Conservation (phyloP, 805 yeast species). For the Candida piceae region DNA sequence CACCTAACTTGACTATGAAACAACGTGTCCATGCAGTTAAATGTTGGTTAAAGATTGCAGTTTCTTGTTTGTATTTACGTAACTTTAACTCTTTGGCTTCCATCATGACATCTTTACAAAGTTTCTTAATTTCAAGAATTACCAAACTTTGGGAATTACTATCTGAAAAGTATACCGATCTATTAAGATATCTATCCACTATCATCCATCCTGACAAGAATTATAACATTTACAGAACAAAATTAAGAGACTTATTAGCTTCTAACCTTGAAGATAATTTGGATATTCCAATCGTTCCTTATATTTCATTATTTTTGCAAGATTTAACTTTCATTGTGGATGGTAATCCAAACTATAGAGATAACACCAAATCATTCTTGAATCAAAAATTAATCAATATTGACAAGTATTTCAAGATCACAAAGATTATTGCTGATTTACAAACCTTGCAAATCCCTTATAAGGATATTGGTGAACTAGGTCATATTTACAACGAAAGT, state of each 20-base stretch:
- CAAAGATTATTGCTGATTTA: constrained; percentile 60
- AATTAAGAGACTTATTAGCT: constrained; percentile 50
- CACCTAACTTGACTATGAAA: constrained; percentile 43
- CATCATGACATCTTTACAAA: constrained; percentile 70
- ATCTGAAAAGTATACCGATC: constrained; percentile 53
- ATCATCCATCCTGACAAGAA: constrained; percentile 75
- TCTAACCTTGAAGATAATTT: constrained; percentile 36
- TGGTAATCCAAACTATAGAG: constrained; percentile 69
- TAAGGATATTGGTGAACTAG: constrained; percentile 30
- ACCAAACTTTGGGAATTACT: constrained; percentile 54
- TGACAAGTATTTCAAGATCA: constrained; percentile 66
- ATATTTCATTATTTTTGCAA: constrained; percentile 66
- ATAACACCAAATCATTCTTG: constrained; percentile 44
- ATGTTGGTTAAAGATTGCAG: constrained; percentile 69
- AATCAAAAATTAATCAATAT: constrained; percentile 61
- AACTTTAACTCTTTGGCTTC: constrained; percentile 79
- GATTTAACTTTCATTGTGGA: constrained; percentile 79
- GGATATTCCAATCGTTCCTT: constrained; percentile 68
- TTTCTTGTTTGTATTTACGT: constrained; percentile 66
- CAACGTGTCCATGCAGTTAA: constrained; percentile 52
- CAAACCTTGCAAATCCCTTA: constrained; percentile 67
- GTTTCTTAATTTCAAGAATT: constrained; percentile 62
- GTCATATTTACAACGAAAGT: constrained; percentile 20
- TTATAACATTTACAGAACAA: constrained; percentile 61
- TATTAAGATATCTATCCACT: constrained; percentile 59